Evolutionary conservation across 176 grass and related monocot species (phyloP).

Genomic region (Zizania latifolia): DNA sequence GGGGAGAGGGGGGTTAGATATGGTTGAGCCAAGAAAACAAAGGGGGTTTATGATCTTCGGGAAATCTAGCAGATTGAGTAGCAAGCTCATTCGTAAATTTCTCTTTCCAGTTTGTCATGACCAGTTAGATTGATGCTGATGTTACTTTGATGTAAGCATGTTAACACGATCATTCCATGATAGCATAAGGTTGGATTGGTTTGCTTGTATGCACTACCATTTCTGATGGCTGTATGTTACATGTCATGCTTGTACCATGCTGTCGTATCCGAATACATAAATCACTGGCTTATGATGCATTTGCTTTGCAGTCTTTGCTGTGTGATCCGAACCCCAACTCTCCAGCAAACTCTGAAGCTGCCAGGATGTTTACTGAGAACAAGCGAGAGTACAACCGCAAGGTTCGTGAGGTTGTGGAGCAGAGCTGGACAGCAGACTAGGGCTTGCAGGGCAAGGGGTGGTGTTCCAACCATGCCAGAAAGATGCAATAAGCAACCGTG

Average conservation of each 20-base stretch:
- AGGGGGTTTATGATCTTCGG: too few relatives aligned
- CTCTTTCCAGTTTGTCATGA: too few relatives aligned
- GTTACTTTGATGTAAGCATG: background rate
- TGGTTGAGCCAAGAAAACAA: too few relatives aligned
- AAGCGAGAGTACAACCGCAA: conserved; percentile 97
- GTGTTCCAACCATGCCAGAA: background rate
- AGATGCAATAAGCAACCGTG: conserved; percentile 34
- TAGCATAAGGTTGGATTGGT: background rate
- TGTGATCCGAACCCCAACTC: conserved; percentile 96
- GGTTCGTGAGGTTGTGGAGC: conserved; percentile 86
- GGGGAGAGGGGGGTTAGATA: too few relatives aligned
- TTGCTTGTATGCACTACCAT: background rate
- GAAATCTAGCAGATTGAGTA: too few relatives aligned
- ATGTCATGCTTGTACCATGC: background rate
- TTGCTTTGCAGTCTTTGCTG: conserved; percentile 70
- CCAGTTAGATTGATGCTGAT: background rate
- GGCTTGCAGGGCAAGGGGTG: background rate
- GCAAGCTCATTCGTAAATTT: too few relatives aligned
- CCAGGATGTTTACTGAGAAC: conserved; percentile 90
- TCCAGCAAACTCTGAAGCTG: conserved; percentile 90
- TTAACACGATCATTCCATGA: background rate
- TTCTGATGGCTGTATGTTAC: background rate
- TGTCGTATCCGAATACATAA: background rate
- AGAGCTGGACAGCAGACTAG: conserved; percentile 98
- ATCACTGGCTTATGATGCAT: background rate